Evolutionary conservation across 225 moss, liverwort and hornwort genomes (phyloP).

Genomic region (Neckera pumila): DNA sequence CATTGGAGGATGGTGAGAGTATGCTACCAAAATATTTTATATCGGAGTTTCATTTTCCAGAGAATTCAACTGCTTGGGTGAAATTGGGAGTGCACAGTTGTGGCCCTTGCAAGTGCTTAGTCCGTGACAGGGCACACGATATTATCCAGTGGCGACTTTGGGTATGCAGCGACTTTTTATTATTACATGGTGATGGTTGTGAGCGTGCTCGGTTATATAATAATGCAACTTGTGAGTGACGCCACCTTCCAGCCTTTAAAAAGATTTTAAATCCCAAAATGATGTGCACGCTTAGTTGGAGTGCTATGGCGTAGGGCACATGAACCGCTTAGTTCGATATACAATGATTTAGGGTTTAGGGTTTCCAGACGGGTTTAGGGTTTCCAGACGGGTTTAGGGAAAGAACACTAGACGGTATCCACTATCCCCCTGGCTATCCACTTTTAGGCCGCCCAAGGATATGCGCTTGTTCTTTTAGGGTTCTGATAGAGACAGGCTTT

Average conservation of each 20-base stretch:
- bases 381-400: too few species aligned
- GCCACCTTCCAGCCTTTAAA: fast-evolving
- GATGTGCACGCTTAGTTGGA: neutral
- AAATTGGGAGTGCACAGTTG: neutral
- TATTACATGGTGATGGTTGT: neutral
- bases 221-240: neutral
- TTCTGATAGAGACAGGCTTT: too few species aligned
- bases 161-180: neutral
- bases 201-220: neutral
- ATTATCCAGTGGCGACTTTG: neutral
- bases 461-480: too few species aligned
- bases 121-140: fast-evolving
- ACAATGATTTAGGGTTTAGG: too few species aligned
- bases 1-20: neutral
- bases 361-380: too few species aligned
- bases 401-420: too few species aligned
- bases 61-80: neutral
- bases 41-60: neutral
- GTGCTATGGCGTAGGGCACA: neutral
- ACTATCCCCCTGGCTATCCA: too few species aligned
- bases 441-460: too few species aligned
- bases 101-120: neutral
- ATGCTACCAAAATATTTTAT: neutral
- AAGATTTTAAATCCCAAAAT: fast-evolving
- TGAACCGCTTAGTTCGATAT: neutral